Conservation (phyloP, 257 asterid species). For the Rubia yunnanensis region DNA sequence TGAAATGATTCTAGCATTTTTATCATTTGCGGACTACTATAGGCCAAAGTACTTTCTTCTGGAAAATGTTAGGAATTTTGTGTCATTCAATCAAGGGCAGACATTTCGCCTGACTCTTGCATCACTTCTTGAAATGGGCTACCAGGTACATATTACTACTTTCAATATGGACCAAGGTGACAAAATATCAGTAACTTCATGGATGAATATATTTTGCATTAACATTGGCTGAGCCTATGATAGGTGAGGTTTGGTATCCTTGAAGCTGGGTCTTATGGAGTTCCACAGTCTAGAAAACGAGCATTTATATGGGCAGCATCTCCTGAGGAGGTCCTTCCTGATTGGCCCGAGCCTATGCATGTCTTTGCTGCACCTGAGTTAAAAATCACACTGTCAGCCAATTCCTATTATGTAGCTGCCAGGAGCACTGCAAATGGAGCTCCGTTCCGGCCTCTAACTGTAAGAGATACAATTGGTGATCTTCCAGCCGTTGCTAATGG, state of each 20-base stretch:
- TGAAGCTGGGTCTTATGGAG: constrained; percentile 95
- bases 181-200: not conserved
- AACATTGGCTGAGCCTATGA: constrained; percentile 8
- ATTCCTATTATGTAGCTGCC: constrained; percentile 62
- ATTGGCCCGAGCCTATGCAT: constrained; percentile 99
- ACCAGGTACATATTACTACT: constrained; percentile 49
- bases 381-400: constrained; percentile 53
- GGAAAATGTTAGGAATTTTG: constrained; percentile 90
- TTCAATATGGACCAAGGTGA: not conserved
- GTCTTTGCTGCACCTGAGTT: constrained; percentile 82
- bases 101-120: constrained; percentile 84
- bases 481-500: constrained; percentile 89
- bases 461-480: constrained; percentile 92
- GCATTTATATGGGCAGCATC: constrained; percentile 99
- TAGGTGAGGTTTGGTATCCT: constrained; percentile 90
- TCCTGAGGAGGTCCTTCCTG: constrained; percentile 84
- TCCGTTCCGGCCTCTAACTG: constrained; percentile 90
- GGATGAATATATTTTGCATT: not conserved
- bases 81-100: constrained; percentile 94
- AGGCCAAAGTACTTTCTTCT: constrained; percentile 89
- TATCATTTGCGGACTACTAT: constrained; percentile 88
- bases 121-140: constrained; percentile 96
- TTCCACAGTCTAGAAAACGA: constrained; percentile 92
- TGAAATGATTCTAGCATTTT: constrained; percentile 91
- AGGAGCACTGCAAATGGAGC: constrained; percentile 84